Evolutionary conservation across 2,329 filamentous ascomycete genomes (phyloP).

Genomic region (Fusarium redolens): DNA sequence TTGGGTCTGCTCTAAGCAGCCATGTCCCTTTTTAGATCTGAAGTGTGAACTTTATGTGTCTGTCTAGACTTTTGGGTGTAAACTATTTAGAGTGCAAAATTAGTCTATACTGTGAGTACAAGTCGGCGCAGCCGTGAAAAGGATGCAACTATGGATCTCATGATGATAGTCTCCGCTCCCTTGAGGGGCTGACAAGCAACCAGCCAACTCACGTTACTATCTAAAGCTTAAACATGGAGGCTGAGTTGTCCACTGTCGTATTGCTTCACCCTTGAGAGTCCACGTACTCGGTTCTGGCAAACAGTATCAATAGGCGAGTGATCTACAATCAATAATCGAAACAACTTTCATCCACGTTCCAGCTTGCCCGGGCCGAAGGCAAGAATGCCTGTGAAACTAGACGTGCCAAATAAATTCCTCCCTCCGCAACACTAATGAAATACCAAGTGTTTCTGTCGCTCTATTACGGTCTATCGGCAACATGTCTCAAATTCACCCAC

Average conservation of each 20-base stretch:
- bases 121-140: background rate
- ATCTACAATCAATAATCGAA: constrained; percentile 1
- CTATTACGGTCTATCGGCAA: constrained; percentile 7
- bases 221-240: background rate
- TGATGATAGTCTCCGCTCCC: constrained; percentile 2
- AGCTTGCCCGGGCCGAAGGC: constrained; percentile 4
- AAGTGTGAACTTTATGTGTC: constrained; percentile 7
- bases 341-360: constrained; percentile 22
- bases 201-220: constrained; percentile 3
- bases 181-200: constrained; percentile 7
- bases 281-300: constrained; percentile 11
- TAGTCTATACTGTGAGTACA: constrained; percentile 32
- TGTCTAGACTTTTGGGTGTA: background rate
- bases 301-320: constrained; percentile 3
- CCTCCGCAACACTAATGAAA: constrained; percentile 18
- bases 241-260: background rate
- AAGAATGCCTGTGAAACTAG: constrained; percentile 5
- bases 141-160: background rate
- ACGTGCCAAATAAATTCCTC: constrained; percentile 5
- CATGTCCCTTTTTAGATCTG: constrained; percentile 22
- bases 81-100: constrained; percentile 19
- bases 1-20: constrained; percentile 38
- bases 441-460: constrained; percentile 12
- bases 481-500: background rate
- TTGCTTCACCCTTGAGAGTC: constrained; percentile 2